A percentile compares a stretch with the other conserved stretches of the same genome.
These are phyloP conservation scores for Xylaria sp. DNA, from an alignment of 2,329 filamentous ascomycete species.

Conservation along the genomic window DNA sequence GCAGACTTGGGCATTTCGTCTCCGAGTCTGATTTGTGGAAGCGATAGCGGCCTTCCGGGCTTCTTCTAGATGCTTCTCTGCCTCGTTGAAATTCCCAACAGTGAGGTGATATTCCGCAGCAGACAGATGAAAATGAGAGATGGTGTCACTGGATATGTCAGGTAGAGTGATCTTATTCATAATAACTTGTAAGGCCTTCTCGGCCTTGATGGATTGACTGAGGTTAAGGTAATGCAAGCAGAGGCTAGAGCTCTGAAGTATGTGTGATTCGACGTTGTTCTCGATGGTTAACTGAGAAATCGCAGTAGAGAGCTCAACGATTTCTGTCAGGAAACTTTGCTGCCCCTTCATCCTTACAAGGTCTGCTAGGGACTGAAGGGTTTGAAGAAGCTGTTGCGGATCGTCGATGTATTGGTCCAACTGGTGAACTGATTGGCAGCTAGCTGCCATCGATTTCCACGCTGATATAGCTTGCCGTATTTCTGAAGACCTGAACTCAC, in stretches of 20 bases:
- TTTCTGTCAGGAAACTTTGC: constrained; percentile 57
- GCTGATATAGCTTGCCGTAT: constrained; percentile 53
- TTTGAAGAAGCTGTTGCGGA: constrained; percentile 59
- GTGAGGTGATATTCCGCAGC: constrained; percentile 79
- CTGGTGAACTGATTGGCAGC: constrained; percentile 54
- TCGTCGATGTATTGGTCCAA: constrained; percentile 61
- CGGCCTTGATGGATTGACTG: constrained; percentile 64
- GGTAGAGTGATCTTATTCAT: constrained; percentile 63
- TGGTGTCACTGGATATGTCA: constrained; percentile 55
- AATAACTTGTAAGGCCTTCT: constrained; percentile 60
- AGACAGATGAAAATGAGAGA: constrained; percentile 71
- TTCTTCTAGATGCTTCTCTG: constrained; percentile 55
- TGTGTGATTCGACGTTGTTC: constrained; percentile 52
- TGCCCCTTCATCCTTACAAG: constrained; percentile 64
- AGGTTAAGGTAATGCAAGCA: constrained; percentile 65
- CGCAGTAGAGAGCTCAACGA: constrained; percentile 59
- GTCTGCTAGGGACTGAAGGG: constrained; percentile 63
- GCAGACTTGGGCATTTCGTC: constrained; percentile 54
- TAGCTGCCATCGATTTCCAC: constrained; percentile 59
- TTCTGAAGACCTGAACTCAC: constrained; percentile 50
- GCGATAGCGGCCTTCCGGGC: constrained; percentile 54
- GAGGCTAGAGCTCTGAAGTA: constrained; percentile 60
- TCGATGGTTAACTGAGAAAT: constrained; percentile 55
- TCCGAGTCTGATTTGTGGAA: constrained; percentile 42
- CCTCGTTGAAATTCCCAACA: constrained; percentile 73